Evolutionary conservation across 805 yeast species (phyloP).

Genomic region (Blastobotrys terrestris): DNA sequence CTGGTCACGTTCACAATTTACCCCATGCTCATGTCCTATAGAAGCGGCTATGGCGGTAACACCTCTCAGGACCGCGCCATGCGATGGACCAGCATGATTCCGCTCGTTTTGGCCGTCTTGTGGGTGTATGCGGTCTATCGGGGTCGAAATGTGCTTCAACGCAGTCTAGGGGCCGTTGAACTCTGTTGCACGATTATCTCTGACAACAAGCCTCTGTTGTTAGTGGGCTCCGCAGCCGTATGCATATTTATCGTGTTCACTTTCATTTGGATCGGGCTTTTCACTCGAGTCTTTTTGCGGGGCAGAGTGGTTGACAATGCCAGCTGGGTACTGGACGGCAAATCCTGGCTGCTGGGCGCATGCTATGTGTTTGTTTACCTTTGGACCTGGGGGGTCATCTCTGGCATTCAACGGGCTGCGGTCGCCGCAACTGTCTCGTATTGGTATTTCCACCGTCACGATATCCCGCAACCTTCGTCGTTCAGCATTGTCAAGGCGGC

Average conservation of each 20-base stretch:
- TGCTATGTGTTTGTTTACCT: conserved; percentile 32
- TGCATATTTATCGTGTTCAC: conserved; percentile 28
- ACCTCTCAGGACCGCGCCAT: conserved; percentile 27
- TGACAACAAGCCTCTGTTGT: conserved; percentile 28
- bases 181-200: conserved; percentile 31
- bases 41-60: conserved; percentile 27
- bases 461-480: conserved; percentile 19
- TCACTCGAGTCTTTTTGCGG: conserved; percentile 28
- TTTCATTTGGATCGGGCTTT: conserved; percentile 32
- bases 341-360: conserved; percentile 29
- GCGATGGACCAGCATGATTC: conserved; percentile 28
- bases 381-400: conserved; percentile 39
- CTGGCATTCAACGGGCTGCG: conserved; percentile 33
- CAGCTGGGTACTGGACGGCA: conserved; percentile 26
- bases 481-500: conserved; percentile 19
- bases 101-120: conserved; percentile 21
- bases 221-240: conserved; percentile 27
- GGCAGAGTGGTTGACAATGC: conserved; percentile 20
- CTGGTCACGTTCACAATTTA: conserved; percentile 22
- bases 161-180: conserved; percentile 32
- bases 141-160: conserved; percentile 22
- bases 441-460: conserved; percentile 33
- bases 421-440: conserved; percentile 32
- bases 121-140: conserved; percentile 28
- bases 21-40: conserved; percentile 29